Evolutionary conservation across 106 monocot genomes (phyloP).

Genomic region (Hemerocallis citrina): DNA sequence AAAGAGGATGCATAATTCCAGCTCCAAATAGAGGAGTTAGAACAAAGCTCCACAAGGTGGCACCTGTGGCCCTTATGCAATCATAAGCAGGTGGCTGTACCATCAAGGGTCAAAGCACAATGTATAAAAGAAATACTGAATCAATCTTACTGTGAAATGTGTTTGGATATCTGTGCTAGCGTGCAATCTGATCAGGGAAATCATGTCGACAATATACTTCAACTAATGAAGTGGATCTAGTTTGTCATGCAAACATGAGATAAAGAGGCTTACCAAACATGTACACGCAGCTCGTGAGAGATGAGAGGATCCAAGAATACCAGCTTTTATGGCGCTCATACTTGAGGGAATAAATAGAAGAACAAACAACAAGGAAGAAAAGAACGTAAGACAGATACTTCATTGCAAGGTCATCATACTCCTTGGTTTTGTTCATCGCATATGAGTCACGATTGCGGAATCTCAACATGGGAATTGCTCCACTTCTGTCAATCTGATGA

Average conservation of each 20-base stretch:
- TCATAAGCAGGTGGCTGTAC: too few relatives aligned
- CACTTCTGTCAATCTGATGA: slow-evolving; percentile 84
- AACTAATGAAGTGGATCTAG: not conserved
- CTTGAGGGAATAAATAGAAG: slow-evolving; percentile 80
- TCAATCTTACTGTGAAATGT: too few relatives aligned
- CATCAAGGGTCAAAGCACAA: too few relatives aligned
- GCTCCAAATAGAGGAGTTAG: too few relatives aligned
- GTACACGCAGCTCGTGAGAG: slow-evolving; percentile 89
- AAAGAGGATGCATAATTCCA: too few relatives aligned
- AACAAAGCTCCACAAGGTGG: too few relatives aligned
- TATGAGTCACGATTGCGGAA: slow-evolving; percentile 91
- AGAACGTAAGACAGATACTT: slow-evolving; percentile 91
- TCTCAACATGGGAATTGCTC: slow-evolving; percentile 75
- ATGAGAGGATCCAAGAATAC: slow-evolving; percentile 99
- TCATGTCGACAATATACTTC: not conserved
- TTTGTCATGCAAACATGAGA: not conserved
- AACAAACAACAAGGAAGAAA: slow-evolving; percentile 68
- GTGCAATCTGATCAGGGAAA: not conserved
- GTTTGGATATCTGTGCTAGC: not conserved
- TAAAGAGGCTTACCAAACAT: slow-evolving; percentile 78
- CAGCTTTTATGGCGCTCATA: slow-evolving; percentile 90
- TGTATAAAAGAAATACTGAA: too few relatives aligned
- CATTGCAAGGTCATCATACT: slow-evolving; percentile 98
- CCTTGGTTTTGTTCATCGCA: slow-evolving; percentile 86
- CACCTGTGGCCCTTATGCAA: too few relatives aligned